Base-by-base conservation (phyloP, 768 basidiomycete species). In the Pholiota molesta region DNA sequence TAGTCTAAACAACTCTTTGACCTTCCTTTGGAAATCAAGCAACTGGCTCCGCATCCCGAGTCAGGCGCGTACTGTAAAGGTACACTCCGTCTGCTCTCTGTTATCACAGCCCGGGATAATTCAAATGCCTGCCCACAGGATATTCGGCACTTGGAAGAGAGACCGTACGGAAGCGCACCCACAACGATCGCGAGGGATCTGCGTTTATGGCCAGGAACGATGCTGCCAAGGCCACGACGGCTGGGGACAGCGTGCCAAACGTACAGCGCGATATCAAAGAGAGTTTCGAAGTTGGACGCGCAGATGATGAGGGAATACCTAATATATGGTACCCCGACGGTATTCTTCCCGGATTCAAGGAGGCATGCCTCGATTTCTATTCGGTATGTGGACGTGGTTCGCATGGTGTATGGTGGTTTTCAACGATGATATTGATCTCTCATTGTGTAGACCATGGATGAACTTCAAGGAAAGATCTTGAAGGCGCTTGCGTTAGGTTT, bases 311-410 rank as follows among this genome's bases (percentile, higher is more conserved):
- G 3, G 62, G 67, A 0, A 79, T 81, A 74, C 83, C 85, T 1
- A 86, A 87, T 64, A 83, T 86, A 37, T 87, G 86, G 85, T 78
- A 82, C 9, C 80, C 83, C 0, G 85, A 84, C 5, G 76, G 73
- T 14, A 72, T 79, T 0, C 71, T 87, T 14, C 83, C 85, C 0
- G 85, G 82, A 0, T 86, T 87, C 67, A 81, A 75, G 56, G 79
- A 83, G 57, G 78, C 78, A 0, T 84, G 83, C 62, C 59, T 83
- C 2, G 77, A 81, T 19, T 87, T 86, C 68, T 85, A 77, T 64
- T 80, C 80, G 78, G 81, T 77, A 58, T 62, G 62, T 68, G 45
- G 5, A 26, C 11, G 16, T 57, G 35, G 16, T 1, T 17, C 21
- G 55, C n/a, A 9, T 31, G 6, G 31, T 31, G 5, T 7, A 31